Conservation (phyloP, 371 early-diverging fungal species). For the Syncephalastrum racemosum region DNA sequence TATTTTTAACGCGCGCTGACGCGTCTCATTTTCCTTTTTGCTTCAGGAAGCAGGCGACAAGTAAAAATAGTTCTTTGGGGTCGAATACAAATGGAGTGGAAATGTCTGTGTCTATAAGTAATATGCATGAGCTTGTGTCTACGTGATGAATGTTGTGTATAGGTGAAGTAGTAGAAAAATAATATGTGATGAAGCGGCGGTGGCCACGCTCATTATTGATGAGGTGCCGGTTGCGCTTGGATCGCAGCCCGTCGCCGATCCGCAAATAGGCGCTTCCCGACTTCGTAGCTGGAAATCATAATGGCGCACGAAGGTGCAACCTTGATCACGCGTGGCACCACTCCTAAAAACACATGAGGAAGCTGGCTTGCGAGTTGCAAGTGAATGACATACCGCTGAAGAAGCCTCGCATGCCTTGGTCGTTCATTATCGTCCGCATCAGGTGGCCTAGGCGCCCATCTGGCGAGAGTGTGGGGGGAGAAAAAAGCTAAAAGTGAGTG, state of each 20-base stretch:
- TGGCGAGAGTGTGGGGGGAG: neutral
- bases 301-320: constrained; percentile 96
- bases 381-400: constrained; percentile 22
- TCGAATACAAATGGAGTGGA: too few species aligned
- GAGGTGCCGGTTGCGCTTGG: too few species aligned
- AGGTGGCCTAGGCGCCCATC: constrained; percentile 27
- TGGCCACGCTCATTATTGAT: neutral
- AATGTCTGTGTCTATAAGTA: too few species aligned
- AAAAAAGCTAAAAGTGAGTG: neutral
- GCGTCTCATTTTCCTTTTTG: too few species aligned
- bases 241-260: constrained; percentile 17
- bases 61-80: too few species aligned
- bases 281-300: constrained; percentile 91
- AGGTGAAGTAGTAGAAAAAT: too few species aligned
- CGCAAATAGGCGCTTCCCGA: constrained; percentile 66
- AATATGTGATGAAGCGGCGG: too few species aligned
- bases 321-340: constrained; percentile 83
- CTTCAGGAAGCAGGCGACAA: too few species aligned
- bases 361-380: neutral
- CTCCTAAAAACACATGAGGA: constrained; percentile 30
- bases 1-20: too few species aligned
- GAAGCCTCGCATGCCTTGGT: constrained; percentile 30
- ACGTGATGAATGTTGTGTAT: too few species aligned
- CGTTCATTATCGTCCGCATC: constrained; percentile 19
- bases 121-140: too few species aligned